Conservation (phyloP, 352 stramenopile species). For the Pythium coloratum region DNA sequence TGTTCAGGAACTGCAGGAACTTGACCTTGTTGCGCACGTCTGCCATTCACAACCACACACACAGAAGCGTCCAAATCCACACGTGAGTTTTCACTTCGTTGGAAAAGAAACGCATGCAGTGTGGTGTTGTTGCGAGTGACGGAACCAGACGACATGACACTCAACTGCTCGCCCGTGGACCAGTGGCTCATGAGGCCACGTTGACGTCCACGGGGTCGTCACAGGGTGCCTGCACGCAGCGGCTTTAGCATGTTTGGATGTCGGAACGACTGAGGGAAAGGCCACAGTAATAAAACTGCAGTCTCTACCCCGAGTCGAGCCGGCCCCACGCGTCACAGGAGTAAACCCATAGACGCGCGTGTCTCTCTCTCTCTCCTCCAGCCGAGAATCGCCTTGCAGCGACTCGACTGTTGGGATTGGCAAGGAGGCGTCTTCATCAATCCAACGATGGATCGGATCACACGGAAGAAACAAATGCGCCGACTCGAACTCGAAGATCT, state of each 20-base stretch:
- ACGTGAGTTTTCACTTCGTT: constrained; percentile 12
- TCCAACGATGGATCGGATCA: background rate
- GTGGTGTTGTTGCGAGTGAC: constrained; percentile 5
- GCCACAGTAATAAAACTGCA: background rate
- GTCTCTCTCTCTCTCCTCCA: constrained; percentile 11
- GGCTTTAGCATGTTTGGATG: constrained; percentile 89
- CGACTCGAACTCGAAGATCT: constrained; percentile 12
- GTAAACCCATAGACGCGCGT: background rate
- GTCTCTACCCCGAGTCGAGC: background rate
- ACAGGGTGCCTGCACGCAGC: constrained; percentile 87
- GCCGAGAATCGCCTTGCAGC: background rate
- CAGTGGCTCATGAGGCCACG: background rate
- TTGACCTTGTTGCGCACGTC: constrained; percentile 97
- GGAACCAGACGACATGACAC: constrained; percentile 77
- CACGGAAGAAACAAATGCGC: constrained; percentile 1
- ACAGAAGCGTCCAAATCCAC: constrained; percentile 21
- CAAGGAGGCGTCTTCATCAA: constrained; percentile 5
- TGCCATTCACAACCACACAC: constrained; percentile 32
- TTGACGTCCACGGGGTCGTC: constrained; percentile 23
- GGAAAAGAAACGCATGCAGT: background rate
- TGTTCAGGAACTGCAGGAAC: constrained; percentile 98
- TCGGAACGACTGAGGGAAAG: constrained; percentile 8
- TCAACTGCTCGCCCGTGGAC: constrained; percentile 32
- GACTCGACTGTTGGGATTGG: no score
- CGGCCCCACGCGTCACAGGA: constrained; percentile 3